Evolutionary conservation across 108 stramenopile genomes (phyloP).

Genomic region (Epithemia pelagica): DNA sequence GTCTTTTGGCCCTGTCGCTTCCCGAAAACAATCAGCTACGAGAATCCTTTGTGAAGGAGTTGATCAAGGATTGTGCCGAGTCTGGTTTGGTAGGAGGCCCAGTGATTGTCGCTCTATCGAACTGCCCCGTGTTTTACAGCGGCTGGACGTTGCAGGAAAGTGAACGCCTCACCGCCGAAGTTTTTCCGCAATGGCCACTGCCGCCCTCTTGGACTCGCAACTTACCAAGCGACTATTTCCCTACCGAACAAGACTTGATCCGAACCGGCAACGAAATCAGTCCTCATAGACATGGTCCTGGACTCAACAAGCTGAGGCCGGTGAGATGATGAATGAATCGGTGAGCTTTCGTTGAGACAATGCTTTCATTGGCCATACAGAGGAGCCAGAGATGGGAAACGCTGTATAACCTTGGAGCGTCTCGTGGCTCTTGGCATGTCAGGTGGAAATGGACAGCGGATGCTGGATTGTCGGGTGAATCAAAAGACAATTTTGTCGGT

Average conservation of each 20-base stretch:
- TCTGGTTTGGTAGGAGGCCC: conserved; percentile 55
- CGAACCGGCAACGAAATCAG: neutral
- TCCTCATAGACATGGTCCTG: neutral
- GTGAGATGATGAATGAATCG: no score
- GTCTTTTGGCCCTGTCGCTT: conserved; percentile 38
- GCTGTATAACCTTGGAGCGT: no score
- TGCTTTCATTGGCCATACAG: no score
- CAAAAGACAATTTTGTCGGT: no score
- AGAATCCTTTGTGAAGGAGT: conserved; percentile 22
- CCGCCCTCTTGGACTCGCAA: conserved; percentile 58
- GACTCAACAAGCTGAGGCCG: no score
- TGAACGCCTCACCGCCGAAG: conserved; percentile 18
- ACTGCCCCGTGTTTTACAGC: conserved; percentile 25
- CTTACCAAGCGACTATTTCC: conserved; percentile 8
- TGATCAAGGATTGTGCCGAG: conserved; percentile 47
- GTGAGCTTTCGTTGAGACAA: no score
- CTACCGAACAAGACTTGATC: neutral
- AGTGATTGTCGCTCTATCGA: conserved; percentile 29
- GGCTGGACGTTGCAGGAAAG: conserved; percentile 50
- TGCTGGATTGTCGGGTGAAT: no score
- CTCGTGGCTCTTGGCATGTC: no score
- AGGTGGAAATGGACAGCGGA: no score
- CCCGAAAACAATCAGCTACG: conserved; percentile 24
- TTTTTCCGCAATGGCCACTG: conserved; percentile 44
- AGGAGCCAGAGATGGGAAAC: no score